These are phyloP conservation scores for Leptodermis oblonga DNA, from an alignment of 257 asterid genomes.

Conservation along the genomic window DNA sequence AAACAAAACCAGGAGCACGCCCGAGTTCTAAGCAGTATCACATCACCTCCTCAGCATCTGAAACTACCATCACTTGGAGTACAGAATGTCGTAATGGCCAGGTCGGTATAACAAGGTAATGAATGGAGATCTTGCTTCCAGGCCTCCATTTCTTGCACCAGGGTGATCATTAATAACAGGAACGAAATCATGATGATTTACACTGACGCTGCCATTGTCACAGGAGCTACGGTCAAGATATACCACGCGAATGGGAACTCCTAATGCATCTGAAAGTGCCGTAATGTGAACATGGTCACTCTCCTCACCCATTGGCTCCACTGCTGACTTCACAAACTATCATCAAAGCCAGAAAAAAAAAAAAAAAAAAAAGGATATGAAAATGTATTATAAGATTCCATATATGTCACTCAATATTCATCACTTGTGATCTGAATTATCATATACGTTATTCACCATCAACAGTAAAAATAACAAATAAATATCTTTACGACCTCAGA, in stretches of 20 bases:
- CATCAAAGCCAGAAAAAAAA: constrained; percentile 17
- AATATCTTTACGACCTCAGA: neutral
- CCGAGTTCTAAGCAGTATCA: neutral
- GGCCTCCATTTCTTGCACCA: constrained; percentile 16
- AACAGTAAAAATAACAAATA: neutral
- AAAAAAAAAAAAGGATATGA: neutral
- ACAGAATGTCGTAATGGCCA: constrained; percentile 90
- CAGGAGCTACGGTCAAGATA: constrained; percentile 89
- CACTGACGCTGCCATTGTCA: constrained; percentile 65
- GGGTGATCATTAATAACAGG: constrained; percentile 31
- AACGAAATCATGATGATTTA: constrained; percentile 88
- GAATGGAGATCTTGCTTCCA: constrained; percentile 44
- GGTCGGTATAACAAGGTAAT: constrained; percentile 87
- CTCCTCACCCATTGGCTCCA: constrained; percentile 99
- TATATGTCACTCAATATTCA: neutral
- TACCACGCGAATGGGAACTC: constrained; percentile 80
- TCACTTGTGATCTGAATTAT: neutral
- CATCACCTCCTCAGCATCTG: too few species aligned
- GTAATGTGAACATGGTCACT: constrained; percentile 96
- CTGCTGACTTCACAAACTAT: constrained; percentile 98
- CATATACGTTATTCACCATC: neutral
- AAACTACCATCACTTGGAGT: constrained; percentile 45
- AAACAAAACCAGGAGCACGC: neutral
- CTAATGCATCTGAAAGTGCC: constrained; percentile 88
- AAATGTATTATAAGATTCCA: too few species aligned